phyloP scores from a whole-genome alignment of 352 stramenopile genomes.

The Globisporangium abappressorium region DNA sequence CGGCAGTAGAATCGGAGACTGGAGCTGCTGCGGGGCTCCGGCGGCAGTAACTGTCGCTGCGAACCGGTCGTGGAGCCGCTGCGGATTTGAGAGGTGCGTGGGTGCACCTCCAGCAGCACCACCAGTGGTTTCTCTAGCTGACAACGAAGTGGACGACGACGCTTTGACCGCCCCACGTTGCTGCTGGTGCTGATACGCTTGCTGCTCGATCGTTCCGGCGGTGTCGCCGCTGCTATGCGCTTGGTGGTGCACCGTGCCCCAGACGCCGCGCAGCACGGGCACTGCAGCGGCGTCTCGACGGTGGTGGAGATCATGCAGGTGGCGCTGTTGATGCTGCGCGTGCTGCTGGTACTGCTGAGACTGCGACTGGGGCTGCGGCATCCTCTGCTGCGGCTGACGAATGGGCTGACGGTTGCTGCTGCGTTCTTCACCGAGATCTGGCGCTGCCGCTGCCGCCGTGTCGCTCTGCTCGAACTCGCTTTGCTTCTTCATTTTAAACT shows the following conservation, averaged over 20 bases:
- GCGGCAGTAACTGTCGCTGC: background rate
- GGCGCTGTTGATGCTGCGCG: background rate
- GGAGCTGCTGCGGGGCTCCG: background rate
- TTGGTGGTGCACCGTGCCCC: background rate
- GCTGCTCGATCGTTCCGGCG: background rate
- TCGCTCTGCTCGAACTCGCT: background rate
- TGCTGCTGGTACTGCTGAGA: background rate
- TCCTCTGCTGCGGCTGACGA: background rate
- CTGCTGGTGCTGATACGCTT: background rate
- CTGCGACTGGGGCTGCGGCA: background rate
- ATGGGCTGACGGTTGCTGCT: background rate
- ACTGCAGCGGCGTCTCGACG: background rate
- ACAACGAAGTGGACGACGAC: background rate
- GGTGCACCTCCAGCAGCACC: background rate
- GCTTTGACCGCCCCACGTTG: background rate
- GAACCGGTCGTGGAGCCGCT: slow-evolving; percentile 1
- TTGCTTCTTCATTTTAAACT: slow-evolving; percentile 1
- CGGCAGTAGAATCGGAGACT: slow-evolving; percentile 6
- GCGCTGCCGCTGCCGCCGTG: too few species aligned
- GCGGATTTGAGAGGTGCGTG: background rate
- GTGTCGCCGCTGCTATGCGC: background rate
- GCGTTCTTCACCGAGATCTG: background rate
- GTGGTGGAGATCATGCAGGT: background rate
- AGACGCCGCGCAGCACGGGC: slow-evolving; percentile 2
- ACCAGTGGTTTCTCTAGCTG: background rate